Conservation (phyloP, 208 protist species). For the Trypanosomatidae sp. region DNA sequence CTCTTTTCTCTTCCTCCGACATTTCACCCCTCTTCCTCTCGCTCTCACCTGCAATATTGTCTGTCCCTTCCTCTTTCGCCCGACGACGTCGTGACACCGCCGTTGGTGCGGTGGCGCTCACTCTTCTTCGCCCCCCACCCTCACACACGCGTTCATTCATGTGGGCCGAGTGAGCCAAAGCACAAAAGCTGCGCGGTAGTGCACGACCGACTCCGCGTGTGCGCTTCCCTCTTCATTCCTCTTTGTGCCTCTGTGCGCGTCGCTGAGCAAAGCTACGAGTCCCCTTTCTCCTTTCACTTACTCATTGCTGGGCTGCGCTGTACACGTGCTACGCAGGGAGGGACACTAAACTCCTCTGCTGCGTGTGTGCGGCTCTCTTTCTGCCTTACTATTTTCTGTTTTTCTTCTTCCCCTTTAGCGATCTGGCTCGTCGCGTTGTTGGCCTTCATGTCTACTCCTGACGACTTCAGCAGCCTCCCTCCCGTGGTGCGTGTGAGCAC, state of each 20-base stretch:
- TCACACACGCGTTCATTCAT: no score
- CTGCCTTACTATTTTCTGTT: neutral
- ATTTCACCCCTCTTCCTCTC: neutral
- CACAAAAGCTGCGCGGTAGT: neutral
- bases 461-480: conserved; percentile 28
- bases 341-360: neutral
- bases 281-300: neutral
- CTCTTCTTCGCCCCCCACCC: neutral
- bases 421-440: neutral
- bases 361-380: neutral
- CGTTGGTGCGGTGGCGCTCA: neutral
- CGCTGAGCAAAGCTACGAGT: neutral
- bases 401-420: neutral
- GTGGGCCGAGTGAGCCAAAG: neutral
- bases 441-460: conserved; percentile 9
- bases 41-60: neutral
- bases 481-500: conserved; percentile 40
- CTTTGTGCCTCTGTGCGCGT: neutral
- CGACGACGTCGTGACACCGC: neutral
- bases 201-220: neutral
- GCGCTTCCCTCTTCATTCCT: neutral
- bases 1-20: neutral
- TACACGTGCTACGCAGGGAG: neutral
- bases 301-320: neutral
- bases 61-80: neutral